These are phyloP conservation scores for Pharus latifolius DNA, from an alignment of 176 grass and related monocot species.

Conservation along the genomic window DNA sequence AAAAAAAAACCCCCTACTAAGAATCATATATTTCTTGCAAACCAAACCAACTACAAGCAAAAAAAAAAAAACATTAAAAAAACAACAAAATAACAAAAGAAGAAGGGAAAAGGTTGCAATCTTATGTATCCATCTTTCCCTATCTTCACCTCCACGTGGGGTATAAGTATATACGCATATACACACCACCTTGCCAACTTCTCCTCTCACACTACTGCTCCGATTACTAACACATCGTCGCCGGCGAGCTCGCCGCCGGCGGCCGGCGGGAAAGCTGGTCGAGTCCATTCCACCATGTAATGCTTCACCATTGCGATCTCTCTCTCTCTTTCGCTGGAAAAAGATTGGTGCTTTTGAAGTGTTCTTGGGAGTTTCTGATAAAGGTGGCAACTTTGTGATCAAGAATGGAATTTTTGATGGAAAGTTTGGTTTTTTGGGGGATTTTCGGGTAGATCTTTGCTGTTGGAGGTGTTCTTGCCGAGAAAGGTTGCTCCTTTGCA, in stretches of 20 bases:
- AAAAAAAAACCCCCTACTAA: no score
- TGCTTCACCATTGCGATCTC: neutral
- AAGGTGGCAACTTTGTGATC: neutral
- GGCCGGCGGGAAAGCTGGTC: neutral
- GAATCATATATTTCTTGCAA: no score
- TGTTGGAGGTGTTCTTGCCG: slow-evolving; percentile 4
- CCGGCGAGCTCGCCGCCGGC: neutral
- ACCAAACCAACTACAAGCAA: neutral
- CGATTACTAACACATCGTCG: neutral
- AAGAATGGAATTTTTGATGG: neutral
- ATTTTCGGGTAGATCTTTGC: slow-evolving; percentile 11
- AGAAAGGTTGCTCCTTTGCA: neutral
- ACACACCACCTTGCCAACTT: neutral
- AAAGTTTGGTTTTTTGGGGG: neutral
- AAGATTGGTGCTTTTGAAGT: neutral
- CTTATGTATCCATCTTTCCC: neutral
- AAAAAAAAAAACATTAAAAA: neutral
- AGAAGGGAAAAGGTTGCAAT: neutral
- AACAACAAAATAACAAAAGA: neutral
- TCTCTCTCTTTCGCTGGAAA: neutral
- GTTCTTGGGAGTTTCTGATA: neutral
- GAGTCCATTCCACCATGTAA: neutral
- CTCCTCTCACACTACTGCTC: neutral
- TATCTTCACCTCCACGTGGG: slow-evolving; percentile 26
- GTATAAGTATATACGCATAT: neutral